These are phyloP conservation scores for Annona squamosa DNA, from an alignment of 164 flowering plant species.

Conservation along the genomic window DNA sequence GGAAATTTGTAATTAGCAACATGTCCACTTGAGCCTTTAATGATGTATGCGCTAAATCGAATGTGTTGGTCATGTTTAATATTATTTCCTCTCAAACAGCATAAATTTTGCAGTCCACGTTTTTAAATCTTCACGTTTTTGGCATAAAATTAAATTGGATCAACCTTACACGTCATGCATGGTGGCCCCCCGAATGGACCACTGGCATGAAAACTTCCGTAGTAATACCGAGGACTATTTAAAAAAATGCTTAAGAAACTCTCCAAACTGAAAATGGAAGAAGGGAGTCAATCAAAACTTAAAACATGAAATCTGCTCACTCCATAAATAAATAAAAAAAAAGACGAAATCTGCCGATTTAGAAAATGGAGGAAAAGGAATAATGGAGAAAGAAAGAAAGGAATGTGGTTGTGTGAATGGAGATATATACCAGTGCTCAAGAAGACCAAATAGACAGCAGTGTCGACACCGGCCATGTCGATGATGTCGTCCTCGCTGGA, in stretches of 20 bases:
- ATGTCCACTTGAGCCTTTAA: too few species aligned
- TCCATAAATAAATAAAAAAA: neutral
- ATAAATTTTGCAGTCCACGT: too few species aligned
- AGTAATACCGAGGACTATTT: too few species aligned
- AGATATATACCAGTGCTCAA: conserved; percentile 52
- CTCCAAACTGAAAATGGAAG: neutral
- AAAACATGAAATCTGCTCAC: neutral
- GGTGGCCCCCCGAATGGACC: too few species aligned
- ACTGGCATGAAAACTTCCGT: too few species aligned
- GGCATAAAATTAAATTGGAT: too few species aligned
- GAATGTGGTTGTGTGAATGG: neutral
- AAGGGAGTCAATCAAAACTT: neutral
- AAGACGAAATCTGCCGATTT: neutral
- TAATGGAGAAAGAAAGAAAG: neutral
- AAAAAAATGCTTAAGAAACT: neutral
- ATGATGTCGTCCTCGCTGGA: conserved; percentile 66
- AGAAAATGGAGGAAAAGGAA: neutral
- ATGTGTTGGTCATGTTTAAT: too few species aligned
- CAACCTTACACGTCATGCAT: too few species aligned
- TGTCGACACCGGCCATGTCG: conserved; percentile 70
- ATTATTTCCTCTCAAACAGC: too few species aligned
- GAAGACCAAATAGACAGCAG: conserved; percentile 92
- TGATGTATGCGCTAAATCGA: too few species aligned
- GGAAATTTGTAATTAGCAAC: too few species aligned
- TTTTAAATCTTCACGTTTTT: too few species aligned